A percentile compares a stretch with the other conserved stretches of the same genome.
Evolutionary conservation across 495 filamentous ascomycete genomes (phyloP).

Genomic region (Antarctomyces pellizariae): DNA sequence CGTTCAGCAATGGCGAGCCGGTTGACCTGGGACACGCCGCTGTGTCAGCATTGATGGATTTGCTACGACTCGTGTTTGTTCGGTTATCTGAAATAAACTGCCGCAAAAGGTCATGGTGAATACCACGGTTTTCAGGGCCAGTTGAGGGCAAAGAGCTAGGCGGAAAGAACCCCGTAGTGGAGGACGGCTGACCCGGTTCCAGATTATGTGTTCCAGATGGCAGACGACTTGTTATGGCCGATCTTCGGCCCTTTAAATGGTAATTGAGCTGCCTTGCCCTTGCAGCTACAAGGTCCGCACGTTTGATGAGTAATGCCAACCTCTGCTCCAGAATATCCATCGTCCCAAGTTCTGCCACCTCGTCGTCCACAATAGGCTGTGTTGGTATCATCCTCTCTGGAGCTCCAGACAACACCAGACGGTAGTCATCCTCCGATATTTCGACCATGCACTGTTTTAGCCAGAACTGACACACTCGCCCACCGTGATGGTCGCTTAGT

Average conservation of each 20-base stretch:
- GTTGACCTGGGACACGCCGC: too few species aligned
- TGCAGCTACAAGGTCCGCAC: constrained; percentile 57
- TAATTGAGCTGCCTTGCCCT: constrained; percentile 67
- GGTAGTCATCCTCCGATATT: constrained; percentile 70
- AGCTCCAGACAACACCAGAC: constrained; percentile 57
- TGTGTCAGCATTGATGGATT: too few species aligned
- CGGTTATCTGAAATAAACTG: too few species aligned
- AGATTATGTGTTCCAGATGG: too few species aligned
- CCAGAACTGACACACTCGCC: constrained; percentile 55
- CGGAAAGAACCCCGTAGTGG: too few species aligned
- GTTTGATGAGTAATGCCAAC: constrained; percentile 46
- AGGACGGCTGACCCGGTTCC: too few species aligned
- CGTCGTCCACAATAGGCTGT: constrained; percentile 65
- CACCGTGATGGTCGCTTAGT: constrained; percentile 41
- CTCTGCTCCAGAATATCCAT: constrained; percentile 64
- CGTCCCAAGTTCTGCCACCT: constrained; percentile 62
- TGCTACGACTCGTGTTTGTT: too few species aligned
- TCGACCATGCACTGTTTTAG: constrained; percentile 63
- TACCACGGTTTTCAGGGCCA: too few species aligned
- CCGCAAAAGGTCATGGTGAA: constrained; percentile 10
- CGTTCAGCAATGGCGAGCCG: too few species aligned
- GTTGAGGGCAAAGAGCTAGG: too few species aligned
- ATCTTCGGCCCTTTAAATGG: constrained; percentile 48
- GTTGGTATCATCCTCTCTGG: constrained; percentile 67
- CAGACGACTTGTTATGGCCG: constrained; percentile 41